Base-by-base conservation (phyloP, 2,329 filamentous ascomycete genomes). In the Paraphaeosphaeria minitans region DNA sequence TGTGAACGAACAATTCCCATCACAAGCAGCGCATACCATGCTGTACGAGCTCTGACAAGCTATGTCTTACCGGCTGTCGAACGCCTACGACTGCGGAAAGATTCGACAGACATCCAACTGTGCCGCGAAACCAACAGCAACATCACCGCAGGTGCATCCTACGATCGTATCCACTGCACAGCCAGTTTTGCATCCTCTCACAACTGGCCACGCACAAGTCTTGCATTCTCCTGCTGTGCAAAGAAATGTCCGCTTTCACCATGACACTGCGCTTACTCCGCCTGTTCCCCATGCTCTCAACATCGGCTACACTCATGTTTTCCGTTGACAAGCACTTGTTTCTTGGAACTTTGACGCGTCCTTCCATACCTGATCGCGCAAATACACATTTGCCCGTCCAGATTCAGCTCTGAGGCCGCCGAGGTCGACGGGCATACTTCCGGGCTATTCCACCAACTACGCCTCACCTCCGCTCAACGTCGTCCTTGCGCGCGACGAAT, bases 201-300 rank as follows among this genome's bases (percentile, higher is more conserved):
- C 10, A 31, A 5, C 29, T 12, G 6, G 29, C 4, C 29, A 31
- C 29, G 8, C 4, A 31, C 2, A 9, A 4, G 7, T 31, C 29
- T 31, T 10, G 29, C 29, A 31, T 31, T 31, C 29, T 31, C 29
- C 10, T 31, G 10, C 8, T 2, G 29, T 31, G 2, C 29, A 31
- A 6, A 31, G 7, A 9, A 10, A 39, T 39, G 35, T 48, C 46
- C 24, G 10, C n/a, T 12, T 33, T 48, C 46, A 14, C 46, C 4
- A 33, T 33, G 10, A 24, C 21, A 14, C 13, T 48, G 24, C 46
- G 46, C 22, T 16, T 48, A 22, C 10, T 27, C 46, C 46, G 24
- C 46, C 1, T 78, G 57, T 49, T 82, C 75, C 2, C 75, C 75
- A 19, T 70, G 68, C 0, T 57, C 49, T 1, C 73, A 72, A 2